A percentile compares a stretch with the other conserved stretches of the same genome.
phyloP scores from a whole-genome alignment of 352 stramenopile genomes.

The Elongisporangium senticosum region DNA sequence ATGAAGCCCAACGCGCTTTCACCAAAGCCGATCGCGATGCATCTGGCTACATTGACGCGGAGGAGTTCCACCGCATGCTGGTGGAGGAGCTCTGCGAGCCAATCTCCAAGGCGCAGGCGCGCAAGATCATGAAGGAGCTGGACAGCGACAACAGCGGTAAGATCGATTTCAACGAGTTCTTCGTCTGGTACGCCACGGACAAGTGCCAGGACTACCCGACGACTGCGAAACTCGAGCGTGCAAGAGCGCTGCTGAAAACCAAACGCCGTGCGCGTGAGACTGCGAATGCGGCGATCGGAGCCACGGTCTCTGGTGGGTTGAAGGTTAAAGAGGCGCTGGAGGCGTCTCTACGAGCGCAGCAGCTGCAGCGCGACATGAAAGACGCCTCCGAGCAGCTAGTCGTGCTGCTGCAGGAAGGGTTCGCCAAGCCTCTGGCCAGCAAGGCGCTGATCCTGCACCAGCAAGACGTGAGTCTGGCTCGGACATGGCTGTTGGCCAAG shows the following conservation, averaged over 20 bases:
- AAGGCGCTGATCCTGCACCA: conserved; percentile 34
- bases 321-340: conserved; percentile 19
- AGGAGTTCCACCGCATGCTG: conserved; percentile 32
- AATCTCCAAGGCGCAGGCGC: conserved; percentile 19
- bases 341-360: conserved; percentile 16
- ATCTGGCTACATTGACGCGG: conserved; percentile 29
- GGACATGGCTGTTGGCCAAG: conserved; percentile 23
- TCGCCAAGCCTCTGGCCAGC: conserved; percentile 23
- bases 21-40: conserved; percentile 22
- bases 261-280: conserved; percentile 20
- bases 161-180: conserved; percentile 49
- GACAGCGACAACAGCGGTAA: conserved; percentile 31
- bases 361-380: conserved; percentile 22
- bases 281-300: conserved; percentile 12
- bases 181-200: conserved; percentile 38
- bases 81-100: conserved; percentile 33
- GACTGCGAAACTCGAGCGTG: conserved; percentile 27
- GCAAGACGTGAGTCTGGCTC: conserved; percentile 21
- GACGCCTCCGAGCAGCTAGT: conserved; percentile 27
- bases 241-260: conserved; percentile 23
- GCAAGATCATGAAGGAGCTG: conserved; percentile 27
- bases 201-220: conserved; percentile 41
- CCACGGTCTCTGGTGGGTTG: conserved; percentile 5
- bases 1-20: conserved; percentile 26
- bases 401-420: conserved; percentile 28